Evolutionary conservation across 1,139 yeast species (phyloP).

Genomic region (Hansenula lynferdii): DNA sequence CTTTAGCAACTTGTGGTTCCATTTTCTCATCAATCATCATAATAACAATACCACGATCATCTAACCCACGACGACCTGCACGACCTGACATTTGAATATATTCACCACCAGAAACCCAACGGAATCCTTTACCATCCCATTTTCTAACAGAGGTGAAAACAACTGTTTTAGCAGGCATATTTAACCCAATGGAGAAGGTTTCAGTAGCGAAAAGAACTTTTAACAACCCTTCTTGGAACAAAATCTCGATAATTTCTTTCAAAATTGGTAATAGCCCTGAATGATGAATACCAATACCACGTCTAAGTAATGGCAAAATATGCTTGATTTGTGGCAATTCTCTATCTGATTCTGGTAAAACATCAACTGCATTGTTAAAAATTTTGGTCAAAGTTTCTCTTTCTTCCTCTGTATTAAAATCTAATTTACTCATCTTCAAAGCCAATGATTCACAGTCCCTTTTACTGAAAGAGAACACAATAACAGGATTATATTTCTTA

Average conservation of each 20-base stretch:
- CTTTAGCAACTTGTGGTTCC: conserved; percentile 99
- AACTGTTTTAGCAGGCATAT: conserved; percentile 98
- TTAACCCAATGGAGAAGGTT: conserved; percentile 95
- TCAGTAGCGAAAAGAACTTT: conserved; percentile 97
- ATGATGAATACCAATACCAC: conserved; percentile 99
- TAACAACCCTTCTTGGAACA: conserved; percentile 95
- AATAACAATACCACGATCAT: conserved; percentile 97
- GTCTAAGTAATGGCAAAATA: conserved; percentile 76
- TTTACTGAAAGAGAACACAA: conserved; percentile 94
- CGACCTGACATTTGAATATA: conserved; percentile 99
- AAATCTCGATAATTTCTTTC: conserved; percentile 93
- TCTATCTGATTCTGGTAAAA: conserved; percentile 85
- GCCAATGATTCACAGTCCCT: conserved; percentile 96
- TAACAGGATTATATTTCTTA: conserved; percentile 94
- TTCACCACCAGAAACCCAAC: conserved; percentile 99
- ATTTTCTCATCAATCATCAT: conserved; percentile 99
- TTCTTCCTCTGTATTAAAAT: conserved; percentile 89
- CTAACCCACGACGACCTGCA: conserved; percentile 99
- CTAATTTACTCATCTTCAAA: conserved; percentile 88
- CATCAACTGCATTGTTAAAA: conserved; percentile 80
- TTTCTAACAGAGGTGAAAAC: conserved; percentile 96
- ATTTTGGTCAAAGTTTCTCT: conserved; percentile 85
- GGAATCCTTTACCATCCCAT: conserved; percentile 95
- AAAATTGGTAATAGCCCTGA: conserved; percentile 93
- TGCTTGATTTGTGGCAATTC: conserved; percentile 93